Evolutionary conservation across 2,329 filamentous ascomycete genomes (phyloP).

Genomic region (Thermothelomyces thermophilus): DNA sequence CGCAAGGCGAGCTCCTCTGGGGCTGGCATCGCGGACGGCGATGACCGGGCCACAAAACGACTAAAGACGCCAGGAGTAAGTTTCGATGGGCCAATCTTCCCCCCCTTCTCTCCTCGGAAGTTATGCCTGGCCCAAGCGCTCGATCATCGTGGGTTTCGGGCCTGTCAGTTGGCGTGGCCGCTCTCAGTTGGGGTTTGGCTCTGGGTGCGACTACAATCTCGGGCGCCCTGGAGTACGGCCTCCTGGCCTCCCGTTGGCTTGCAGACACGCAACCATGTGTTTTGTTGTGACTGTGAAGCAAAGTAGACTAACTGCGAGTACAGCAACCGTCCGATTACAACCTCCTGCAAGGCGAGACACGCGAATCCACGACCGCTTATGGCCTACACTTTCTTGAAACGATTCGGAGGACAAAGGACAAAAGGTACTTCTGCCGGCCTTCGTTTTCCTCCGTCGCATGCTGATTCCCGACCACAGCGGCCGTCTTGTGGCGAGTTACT

Average conservation of each 20-base stretch:
- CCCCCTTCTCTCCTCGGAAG: not conserved
- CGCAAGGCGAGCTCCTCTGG: conserved; percentile 46
- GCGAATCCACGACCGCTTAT: conserved; percentile 61
- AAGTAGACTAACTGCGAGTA: conserved; percentile 12
- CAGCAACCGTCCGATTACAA: conserved; percentile 36
- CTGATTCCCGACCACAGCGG: conserved; percentile 43
- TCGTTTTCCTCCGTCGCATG: not conserved
- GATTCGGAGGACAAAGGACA: conserved; percentile 70
- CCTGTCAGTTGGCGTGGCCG: too few species aligned
- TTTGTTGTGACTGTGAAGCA: too few species aligned
- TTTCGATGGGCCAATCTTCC: conserved; percentile 9
- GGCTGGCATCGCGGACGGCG: conserved; percentile 38
- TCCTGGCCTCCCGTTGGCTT: too few species aligned
- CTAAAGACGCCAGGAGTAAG: conserved; percentile 45
- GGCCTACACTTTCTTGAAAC: conserved; percentile 69
- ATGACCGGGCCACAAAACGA: conserved; percentile 50
- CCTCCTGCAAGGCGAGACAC: conserved; percentile 51
- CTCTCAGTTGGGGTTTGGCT: too few species aligned
- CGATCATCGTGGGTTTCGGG: too few species aligned
- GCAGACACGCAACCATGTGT: too few species aligned
- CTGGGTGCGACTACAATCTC: too few species aligned
- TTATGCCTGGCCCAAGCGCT: not conserved
- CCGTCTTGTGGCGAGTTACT: conserved; percentile 66
- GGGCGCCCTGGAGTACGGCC: too few species aligned
- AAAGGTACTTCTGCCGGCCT: conserved; percentile 50